Evolutionary conservation across 768 basidiomycete genomes (phyloP).

Genomic region (Cystobasidium onofrii): DNA sequence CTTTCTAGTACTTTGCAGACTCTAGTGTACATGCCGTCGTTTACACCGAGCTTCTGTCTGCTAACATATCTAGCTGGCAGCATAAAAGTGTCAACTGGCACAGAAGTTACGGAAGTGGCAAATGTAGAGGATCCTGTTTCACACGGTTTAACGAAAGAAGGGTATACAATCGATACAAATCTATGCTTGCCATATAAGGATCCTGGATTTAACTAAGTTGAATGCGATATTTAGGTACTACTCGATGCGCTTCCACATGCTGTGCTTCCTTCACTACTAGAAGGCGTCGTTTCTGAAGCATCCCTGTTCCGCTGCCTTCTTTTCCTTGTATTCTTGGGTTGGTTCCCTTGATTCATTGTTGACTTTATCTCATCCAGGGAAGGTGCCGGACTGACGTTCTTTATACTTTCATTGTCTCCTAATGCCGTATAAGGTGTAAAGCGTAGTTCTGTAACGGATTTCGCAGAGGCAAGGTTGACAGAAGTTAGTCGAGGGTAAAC

Average conservation of each 20-base stretch:
- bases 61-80: too few relatives aligned
- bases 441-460: neutral
- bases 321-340: neutral
- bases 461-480: neutral
- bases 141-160: too few relatives aligned
- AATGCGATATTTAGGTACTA: neutral
- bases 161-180: too few relatives aligned
- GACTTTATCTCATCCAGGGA: constrained; percentile 24
- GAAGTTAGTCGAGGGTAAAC: too few relatives aligned
- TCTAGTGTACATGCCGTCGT: too few relatives aligned
- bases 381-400: constrained; percentile 21
- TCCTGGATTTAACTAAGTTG: too few relatives aligned
- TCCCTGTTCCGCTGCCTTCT: neutral
- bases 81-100: too few relatives aligned
- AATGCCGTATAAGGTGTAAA: constrained; percentile 2
- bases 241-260: neutral
- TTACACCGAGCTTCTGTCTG: too few relatives aligned
- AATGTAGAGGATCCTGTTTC: too few relatives aligned
- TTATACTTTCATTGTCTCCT: constrained; percentile 24
- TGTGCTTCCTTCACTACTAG: constrained; percentile 2
- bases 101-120: too few relatives aligned
- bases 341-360: constrained; percentile 11
- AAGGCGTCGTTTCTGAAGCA: neutral
- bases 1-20: too few relatives aligned
- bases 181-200: too few relatives aligned